Base-by-base conservation (phyloP, 129 eudicot species). In the Flaveria trinervia region DNA sequence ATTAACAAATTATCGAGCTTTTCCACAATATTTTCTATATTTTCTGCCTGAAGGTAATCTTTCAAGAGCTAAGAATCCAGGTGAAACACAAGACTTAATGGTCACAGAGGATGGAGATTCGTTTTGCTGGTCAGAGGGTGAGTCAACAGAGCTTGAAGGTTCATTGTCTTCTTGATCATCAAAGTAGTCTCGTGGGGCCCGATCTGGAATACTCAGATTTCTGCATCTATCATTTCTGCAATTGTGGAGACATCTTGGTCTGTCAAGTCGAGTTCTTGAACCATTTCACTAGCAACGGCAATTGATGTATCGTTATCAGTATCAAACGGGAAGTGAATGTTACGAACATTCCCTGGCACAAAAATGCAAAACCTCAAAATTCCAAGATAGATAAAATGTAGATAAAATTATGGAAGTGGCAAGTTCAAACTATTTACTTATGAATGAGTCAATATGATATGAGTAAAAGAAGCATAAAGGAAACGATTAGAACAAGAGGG, bases 251-350 rank as follows among this genome's bases (percentile, higher is more conserved):
- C 89, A 61, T 92, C 97, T 59, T 92, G 96, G 74, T 92, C 89
- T 5, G 93, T 85, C 4, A 92, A 78, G 77, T 85, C 89, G 72
- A 92, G 84, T 79, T 92, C 93, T 70, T 87, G 88, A 79, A 92
- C 97, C 97, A 92, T 92, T 83, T 92, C 97, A 79, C 93, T 85
- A 61, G 97, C 97, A 77, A 92, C 97, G 70, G 88, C 91, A 49
- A 81, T 81, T 61, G 97, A 81, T 36, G 97, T 92, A 70, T 92
- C 97, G 25, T 74, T 86, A 65, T 89, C 91, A 15, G 84, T 92
- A 61, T 89, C 91, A 79, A 89, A 92, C 13, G 97, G 96, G 72
- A 92, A 92, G 82, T 92, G 91, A 68, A 92, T 92, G 77, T 89
- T 92, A 51, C 96, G 88, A 41, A 89, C 75, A 46, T 84, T 79